These are phyloP conservation scores for Sporisorium sorghi DNA, from an alignment of 1,284 basidiomycete genomes.

Conservation along the genomic window DNA sequence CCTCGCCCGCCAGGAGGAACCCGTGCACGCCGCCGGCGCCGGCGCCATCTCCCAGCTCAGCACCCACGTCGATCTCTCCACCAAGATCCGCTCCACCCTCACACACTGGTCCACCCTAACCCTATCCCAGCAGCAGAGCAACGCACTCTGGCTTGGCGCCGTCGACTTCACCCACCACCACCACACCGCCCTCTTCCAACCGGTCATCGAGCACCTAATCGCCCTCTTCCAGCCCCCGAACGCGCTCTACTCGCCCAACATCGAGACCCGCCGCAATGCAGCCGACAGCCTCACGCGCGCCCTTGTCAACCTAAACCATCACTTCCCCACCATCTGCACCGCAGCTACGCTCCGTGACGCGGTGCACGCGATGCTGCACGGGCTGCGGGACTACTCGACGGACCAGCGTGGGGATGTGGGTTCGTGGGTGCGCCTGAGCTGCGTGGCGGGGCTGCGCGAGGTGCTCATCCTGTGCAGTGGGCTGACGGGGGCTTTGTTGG, in stretches of 20 bases:
- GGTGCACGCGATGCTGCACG: conserved; percentile 71
- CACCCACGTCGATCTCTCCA: conserved; percentile 75
- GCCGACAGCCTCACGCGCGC: conserved; percentile 75
- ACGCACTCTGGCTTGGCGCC: conserved; percentile 80
- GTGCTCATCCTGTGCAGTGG: conserved; percentile 73
- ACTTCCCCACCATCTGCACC: conserved; percentile 1
- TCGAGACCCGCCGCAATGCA: conserved; percentile 80
- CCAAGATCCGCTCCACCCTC: conserved; percentile 69
- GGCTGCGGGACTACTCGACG: conserved; percentile 87
- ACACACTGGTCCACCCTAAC: conserved; percentile 75
- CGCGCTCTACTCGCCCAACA: conserved; percentile 51
- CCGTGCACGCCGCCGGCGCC: conserved; percentile 81
- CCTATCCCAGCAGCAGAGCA: conserved; percentile 78
- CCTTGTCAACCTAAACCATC: conserved; percentile 5
- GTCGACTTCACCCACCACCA: conserved; percentile 76
- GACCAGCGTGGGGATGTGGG: conserved; percentile 98
- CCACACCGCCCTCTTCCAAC: conserved; percentile 73
- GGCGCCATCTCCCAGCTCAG: conserved; percentile 78
- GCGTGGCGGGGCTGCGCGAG: conserved; percentile 76
- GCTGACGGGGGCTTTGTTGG: neutral
- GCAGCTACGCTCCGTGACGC: neutral
- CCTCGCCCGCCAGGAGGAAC: conserved; percentile 76
- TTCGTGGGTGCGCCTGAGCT: conserved; percentile 89
- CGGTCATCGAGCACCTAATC: conserved; percentile 76
- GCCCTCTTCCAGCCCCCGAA: conserved; percentile 72